Evolutionary conservation across 2,329 filamentous ascomycete species (phyloP).

Genomic region (Alternaria gaisen): DNA sequence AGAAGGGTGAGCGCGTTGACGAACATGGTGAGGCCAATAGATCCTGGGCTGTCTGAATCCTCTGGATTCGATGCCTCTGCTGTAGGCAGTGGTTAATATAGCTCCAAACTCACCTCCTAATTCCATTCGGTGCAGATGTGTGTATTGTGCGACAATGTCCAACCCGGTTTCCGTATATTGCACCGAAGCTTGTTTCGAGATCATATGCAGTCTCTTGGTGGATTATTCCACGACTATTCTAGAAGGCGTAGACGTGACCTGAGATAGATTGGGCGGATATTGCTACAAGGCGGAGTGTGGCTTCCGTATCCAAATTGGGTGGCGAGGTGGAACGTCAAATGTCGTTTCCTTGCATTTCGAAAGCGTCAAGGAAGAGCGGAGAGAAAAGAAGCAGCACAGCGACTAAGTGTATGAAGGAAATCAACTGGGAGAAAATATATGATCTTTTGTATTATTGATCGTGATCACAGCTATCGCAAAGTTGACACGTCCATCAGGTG

Average conservation of each 20-base stretch:
- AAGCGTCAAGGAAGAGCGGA: neutral
- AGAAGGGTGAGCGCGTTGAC: neutral
- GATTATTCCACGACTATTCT: neutral
- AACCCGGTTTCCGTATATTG: neutral
- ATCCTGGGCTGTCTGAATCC: neutral
- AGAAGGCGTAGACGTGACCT: neutral
- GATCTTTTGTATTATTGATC: too few species aligned
- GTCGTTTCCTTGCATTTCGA: neutral
- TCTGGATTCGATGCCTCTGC: neutral
- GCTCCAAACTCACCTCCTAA: neutral
- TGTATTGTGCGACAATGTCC: constrained; percentile 5
- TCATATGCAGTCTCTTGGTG: constrained; percentile 1
- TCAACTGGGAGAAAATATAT: too few species aligned
- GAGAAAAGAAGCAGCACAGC: neutral
- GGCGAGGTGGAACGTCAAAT: neutral
- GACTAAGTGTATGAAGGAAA: neutral
- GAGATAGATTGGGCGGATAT: constrained; percentile 3
- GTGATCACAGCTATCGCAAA: too few species aligned
- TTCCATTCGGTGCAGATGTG: neutral
- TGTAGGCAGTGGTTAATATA: neutral
- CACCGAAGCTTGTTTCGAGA: neutral
- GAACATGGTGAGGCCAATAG: neutral
- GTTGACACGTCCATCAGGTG: too few species aligned
- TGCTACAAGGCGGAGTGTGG: constrained; percentile 1
- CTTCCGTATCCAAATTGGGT: constrained; percentile 3